A percentile compares a stretch with the other conserved stretches of the same genome.
phyloP scores from a whole-genome alignment of 1,139 yeast genomes.

The Arxiozyma bovina region DNA sequence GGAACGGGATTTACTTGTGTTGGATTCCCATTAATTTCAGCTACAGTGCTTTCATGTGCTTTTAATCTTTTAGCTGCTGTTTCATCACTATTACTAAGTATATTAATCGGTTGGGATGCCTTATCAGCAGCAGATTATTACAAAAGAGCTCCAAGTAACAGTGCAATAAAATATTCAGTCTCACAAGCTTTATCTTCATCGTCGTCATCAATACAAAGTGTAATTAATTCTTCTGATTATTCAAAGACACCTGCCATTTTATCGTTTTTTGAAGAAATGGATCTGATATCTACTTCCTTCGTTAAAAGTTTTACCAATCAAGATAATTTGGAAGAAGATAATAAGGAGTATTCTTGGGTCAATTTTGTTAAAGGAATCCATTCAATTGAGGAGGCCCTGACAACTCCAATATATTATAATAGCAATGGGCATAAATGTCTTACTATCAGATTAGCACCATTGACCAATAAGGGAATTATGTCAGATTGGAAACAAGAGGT shows the following conservation, averaged over 20 bases:
- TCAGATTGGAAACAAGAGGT: conserved; percentile 1
- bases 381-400: neutral
- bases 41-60: neutral
- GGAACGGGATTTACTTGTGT: conserved; percentile 2
- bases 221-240: neutral
- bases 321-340: neutral
- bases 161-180: neutral
- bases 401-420: neutral
- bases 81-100: neutral
- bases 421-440: neutral
- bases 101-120: conserved; percentile 1
- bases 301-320: neutral
- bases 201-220: neutral
- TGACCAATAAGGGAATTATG: neutral
- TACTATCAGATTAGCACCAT: neutral
- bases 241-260: neutral
- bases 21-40: neutral
- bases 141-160: neutral
- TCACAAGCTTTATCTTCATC: neutral
- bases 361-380: neutral
- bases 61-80: neutral
- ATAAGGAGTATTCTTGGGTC: neutral
- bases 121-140: neutral
- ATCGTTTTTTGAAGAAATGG: neutral
- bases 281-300: neutral